Base-by-base conservation (phyloP, 2,329 filamentous ascomycete species). In the Aspergillus glaucus region DNA sequence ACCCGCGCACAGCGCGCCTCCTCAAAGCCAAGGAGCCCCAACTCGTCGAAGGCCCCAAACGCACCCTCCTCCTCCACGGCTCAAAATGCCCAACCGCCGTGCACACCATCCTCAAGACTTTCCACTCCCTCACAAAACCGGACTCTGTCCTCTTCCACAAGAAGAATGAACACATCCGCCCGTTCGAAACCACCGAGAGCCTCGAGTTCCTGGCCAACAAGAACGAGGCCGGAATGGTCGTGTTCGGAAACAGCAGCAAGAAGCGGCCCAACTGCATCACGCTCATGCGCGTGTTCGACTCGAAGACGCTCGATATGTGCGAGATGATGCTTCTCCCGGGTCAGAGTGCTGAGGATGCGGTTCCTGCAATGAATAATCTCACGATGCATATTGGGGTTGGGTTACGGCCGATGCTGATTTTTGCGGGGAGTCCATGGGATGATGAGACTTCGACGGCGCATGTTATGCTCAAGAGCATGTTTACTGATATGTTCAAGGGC, bases 161-260 rank as follows among this genome's bases (percentile, higher is more conserved):
- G 80, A 97, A 97, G 77, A 98, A 98, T 72, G 79, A 84, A 52
- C 73, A 73, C 59, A 86, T 95, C 61, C 90, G 93, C 70, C 93
- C 93, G 2, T 98, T 98, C 70, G 92, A 96, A 70, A 90, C 94
- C 67, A 75, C 87, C 55, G 78, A 85, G 24, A 92, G 87, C 46
- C 80, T 97, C 57, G 89, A 96, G 72, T 98, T 98, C 76, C 91
- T 98, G 76, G 86, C 86, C 54, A 85, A 91, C 66, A 98, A 97
- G 77, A 98, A 98, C 73, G 93, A 98, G 69, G 85, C 88, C 62
- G 87, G 84, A 42, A 76, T 96, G 43, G 79, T 96, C 57, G 79
- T 93, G 57, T 95, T 95, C 62, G 91, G 85, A 46, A 85, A 81
- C 67, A 86, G 85, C 70, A 88, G 81, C 69, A 98, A 97, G 79